Base-by-base conservation (phyloP, 768 basidiomycete genomes). In the Pleurotus cornucopiae region DNA sequence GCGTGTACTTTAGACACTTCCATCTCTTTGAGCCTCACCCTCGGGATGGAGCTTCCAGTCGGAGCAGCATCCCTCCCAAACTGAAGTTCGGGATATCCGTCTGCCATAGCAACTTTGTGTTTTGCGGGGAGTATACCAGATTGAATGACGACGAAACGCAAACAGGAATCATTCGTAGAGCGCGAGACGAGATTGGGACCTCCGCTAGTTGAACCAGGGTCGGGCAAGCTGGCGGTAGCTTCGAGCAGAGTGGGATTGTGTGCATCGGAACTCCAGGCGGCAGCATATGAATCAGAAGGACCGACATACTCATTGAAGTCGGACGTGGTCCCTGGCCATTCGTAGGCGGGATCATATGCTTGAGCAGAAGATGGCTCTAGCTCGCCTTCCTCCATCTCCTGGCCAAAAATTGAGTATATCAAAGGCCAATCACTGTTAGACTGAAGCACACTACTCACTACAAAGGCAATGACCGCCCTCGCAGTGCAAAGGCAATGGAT, bases 1-100 rank as follows among this genome's bases (percentile, higher is more conserved):
- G 89, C 86, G 63, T 94, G 91, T 53, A 87, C 60, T 69, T 92
- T 93, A 2, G 88, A 91, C 9, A 92, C 89, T 58, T 81, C 79
- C 84, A 94, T 87, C 71, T 93, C 90, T 69, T 88, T 90, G 37
- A 94, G 70, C 45, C 91, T 82, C 54, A 94, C 74, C 25, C 84
- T 77, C 9, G 89, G 86, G 4, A 69, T 82, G 9, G 72, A 70
- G 21, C 73, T 77, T 9, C 81, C 83, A 39, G 72, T 58, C 2
- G 77, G 70, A 1, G 82, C 73, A 41, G 76, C 67, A 66, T 94
- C 91, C 37, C 91, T 77, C 13, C 91, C 91, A 57, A 94, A 74
- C 62, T 91, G 85, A 3, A 85, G 73, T 66, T 90, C 85, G 7
- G 76, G 69, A 62, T 83, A 82, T 3, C 79, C 70, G 60, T 79